Base-by-base conservation (phyloP, 1,139 yeast species). In the Protomyces arabidopsidicola region DNA sequence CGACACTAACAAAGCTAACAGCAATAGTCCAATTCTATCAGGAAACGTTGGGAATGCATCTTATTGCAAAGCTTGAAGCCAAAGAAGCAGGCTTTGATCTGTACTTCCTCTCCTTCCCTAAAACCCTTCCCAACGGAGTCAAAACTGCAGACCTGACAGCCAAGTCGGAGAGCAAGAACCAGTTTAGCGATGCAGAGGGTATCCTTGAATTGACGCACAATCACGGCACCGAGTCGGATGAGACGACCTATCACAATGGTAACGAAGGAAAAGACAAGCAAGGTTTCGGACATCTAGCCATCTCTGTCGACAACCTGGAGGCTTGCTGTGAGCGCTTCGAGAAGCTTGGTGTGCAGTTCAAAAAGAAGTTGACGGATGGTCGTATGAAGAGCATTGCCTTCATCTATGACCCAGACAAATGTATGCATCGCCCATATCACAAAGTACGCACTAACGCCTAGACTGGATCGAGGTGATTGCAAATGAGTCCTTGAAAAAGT, bases 221-320 rank as follows among this genome's bases (percentile, higher is more conserved):
- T 77, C 90, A 90, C 86, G 98, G 98, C 35, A 88, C 98, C 18
- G 98, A 93, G 73, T 96, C 91, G 68, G 79, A 82, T 12, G 80
- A 81, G 14, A 74, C 78, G 63, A 82, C 82, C 45, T 93, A 93
- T 76, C 96, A 91, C 75, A 88, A 85, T 69, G 96, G 97, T 65
- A 90, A 90, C 74, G 85, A 85, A 22, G 48, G 48, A 16, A 18
- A 18, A 3, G 81, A 84, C 52, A 85, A 87, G 18, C 86, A 83
- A 71, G 98, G 98, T 16, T 93, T 82, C 72, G 96, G 96, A 45
- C 97, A 91, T 76, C 81, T 88, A 66, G 88, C 95, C 71, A 78
- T 93, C 57, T 79, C 89, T n/a, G 83, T 85, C 66, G 72, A 71
- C 34, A 84, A 90, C 70, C 85, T 95, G 2, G 83, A 59, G 73